These are phyloP conservation scores for Senecio squalidus DNA, from an alignment of 140 eudicot genomes.

Conservation along the genomic window DNA sequence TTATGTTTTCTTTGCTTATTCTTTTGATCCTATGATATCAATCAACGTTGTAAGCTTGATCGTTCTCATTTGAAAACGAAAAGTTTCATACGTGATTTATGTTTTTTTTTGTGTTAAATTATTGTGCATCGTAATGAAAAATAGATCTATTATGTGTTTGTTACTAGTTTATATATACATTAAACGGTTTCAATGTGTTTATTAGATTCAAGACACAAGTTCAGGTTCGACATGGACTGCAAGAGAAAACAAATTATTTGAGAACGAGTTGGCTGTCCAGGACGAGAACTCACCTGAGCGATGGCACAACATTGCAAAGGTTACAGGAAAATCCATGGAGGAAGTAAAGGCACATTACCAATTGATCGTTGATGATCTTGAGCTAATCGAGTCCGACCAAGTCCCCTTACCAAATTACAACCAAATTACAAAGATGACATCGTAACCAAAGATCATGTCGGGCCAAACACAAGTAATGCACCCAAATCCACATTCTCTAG, in stretches of 20 bases:
- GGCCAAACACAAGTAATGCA: neutral
- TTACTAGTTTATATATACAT: too few species aligned
- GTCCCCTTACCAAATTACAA: constrained; percentile 2
- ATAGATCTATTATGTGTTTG: too few species aligned
- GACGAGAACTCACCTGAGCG: neutral
- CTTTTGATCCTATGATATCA: too few species aligned
- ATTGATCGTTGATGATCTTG: neutral
- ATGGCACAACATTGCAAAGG: constrained; percentile 10
- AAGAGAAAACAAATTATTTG: neutral
- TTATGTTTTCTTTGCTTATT: too few species aligned
- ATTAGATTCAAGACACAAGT: neutral
- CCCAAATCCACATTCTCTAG: neutral
- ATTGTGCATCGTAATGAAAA: too few species aligned
- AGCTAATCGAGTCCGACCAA: neutral
- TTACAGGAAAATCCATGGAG: constrained; percentile 1
- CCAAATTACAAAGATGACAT: neutral
- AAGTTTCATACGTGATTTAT: too few species aligned
- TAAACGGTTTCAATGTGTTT: neutral
- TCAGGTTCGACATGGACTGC: neutral
- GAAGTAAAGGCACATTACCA: neutral
- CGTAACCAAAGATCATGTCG: neutral
- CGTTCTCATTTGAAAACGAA: too few species aligned
- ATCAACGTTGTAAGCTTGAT: too few species aligned
- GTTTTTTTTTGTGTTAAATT: too few species aligned
- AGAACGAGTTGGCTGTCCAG: neutral